Base-by-base conservation (phyloP, 192 early-diverging fungal species). In the Funneliformis mosseae region DNA sequence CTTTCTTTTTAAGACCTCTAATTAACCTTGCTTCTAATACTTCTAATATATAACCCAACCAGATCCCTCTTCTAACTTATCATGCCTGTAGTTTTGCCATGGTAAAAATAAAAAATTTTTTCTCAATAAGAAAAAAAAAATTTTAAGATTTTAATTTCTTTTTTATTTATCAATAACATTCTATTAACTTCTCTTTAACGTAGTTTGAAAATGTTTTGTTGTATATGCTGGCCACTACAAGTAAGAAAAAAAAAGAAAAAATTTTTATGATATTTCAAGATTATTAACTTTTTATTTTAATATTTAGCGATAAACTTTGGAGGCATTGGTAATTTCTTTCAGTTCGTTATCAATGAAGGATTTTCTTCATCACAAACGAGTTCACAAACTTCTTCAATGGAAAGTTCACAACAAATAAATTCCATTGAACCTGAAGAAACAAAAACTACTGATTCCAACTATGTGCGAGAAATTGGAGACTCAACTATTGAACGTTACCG, bases 311-410 rank as follows among this genome's bases (percentile, higher is more conserved):
- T 69, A 23, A 69, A 69, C 21, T 41, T 69, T 21, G 39, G 67
- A 43, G 67, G 67, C 39, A 69, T 69, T 39, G 67, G 67, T n/a
- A 69, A 69, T 69, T 69, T 69, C 21, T 14, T 41, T 39, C 67
- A 69, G 42, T 69, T 38, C 38, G 7, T 41, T 8, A 16, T 69
- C 9, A 69, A 69, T 42, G 67, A 69, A 41, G 39, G 67, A 12
- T 66, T 66, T 8, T 66, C 25, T 25, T 28, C 63, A 25, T 4
- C 27, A 5, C 16, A 55, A 55, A 7, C 6, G 16, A 55, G 21
- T 6, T 55, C 50, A n/a, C 18, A 14, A 21, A 7, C 50, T 21
- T 55, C 50, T 21, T 18, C 14, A 50, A 55, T 55, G 0, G 16
- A 18, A 55, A 55, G 16, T 55, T 0, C 14, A 11, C 50, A 55